Conservation (phyloP, 768 basidiomycete species). For the Lactarius hengduanensis region DNA sequence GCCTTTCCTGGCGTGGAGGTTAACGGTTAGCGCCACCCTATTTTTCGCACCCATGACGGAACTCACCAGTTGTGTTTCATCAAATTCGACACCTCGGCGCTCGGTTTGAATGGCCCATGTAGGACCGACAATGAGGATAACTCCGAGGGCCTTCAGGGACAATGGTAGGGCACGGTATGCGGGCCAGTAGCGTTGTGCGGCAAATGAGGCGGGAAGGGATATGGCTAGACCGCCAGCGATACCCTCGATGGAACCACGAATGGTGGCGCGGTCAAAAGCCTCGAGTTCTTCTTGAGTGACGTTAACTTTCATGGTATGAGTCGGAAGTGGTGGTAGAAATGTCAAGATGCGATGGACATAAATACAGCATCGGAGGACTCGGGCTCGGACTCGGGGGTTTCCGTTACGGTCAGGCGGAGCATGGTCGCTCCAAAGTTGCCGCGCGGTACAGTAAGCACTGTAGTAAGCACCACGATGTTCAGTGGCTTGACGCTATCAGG, state of each 20-base stretch:
- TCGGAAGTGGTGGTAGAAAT: background rate
- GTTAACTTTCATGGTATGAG: slow-evolving; percentile 30
- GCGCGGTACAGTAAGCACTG: background rate
- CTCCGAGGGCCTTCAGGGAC: slow-evolving; percentile 42
- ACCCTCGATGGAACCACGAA: slow-evolving; percentile 43
- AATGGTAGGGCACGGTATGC: slow-evolving; percentile 41
- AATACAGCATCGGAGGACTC: background rate
- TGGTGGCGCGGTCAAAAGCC: slow-evolving; percentile 38
- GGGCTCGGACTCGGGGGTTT: background rate
- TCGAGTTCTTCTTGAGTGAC: slow-evolving; percentile 41
- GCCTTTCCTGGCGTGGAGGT: slow-evolving; percentile 12
- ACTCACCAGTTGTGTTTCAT: slow-evolving; percentile 39
- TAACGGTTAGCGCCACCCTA: background rate
- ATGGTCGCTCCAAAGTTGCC: background rate
- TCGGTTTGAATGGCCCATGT: slow-evolving; percentile 43
- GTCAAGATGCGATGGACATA: background rate
- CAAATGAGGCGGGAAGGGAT: slow-evolving; percentile 39
- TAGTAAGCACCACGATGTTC: background rate
- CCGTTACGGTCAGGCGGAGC: background rate
- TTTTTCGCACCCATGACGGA: no score
- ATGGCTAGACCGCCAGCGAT: slow-evolving; percentile 38
- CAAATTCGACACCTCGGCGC: slow-evolving; percentile 38
- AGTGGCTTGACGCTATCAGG: background rate
- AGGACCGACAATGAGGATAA: slow-evolving; percentile 40
- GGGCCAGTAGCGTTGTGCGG: slow-evolving; percentile 37